phyloP scores from a whole-genome alignment of 352 stramenopile species.

The Phytophthora cryptogea region DNA sequence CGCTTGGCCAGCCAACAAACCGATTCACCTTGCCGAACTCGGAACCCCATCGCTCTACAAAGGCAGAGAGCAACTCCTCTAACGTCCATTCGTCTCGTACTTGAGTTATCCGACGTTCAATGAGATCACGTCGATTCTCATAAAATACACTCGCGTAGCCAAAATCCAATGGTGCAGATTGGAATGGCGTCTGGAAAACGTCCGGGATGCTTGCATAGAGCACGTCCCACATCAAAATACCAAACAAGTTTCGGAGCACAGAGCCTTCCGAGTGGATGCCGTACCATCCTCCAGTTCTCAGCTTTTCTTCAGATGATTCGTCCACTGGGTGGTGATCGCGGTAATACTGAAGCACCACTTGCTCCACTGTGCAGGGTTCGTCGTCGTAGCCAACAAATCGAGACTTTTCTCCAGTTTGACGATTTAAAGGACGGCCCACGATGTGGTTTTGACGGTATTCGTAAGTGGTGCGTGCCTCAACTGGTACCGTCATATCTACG shows the following conservation, averaged over 20 bases:
- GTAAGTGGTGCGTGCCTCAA: slow-evolving; percentile 19
- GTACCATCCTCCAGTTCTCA: slow-evolving; percentile 66
- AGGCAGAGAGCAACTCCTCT: slow-evolving; percentile 43
- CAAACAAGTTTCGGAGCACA: slow-evolving; percentile 76
- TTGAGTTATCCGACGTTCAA: slow-evolving; percentile 50
- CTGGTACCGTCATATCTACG: slow-evolving; percentile 14
- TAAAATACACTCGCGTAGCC: slow-evolving; percentile 66
- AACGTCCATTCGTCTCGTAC: slow-evolving; percentile 48
- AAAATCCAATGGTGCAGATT: slow-evolving; percentile 74
- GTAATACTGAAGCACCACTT: slow-evolving; percentile 85
- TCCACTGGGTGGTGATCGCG: slow-evolving; percentile 32
- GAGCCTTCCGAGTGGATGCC: slow-evolving; percentile 85
- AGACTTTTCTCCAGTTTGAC: slow-evolving; percentile 77
- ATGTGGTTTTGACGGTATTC: slow-evolving; percentile 57
- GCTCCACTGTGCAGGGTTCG: slow-evolving; percentile 82
- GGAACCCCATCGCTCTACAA: slow-evolving; percentile 41
- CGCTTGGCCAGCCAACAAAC: slow-evolving; percentile 64
- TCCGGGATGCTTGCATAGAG: slow-evolving; percentile 78
- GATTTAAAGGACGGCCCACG: slow-evolving; percentile 74
- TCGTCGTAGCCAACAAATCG: slow-evolving; percentile 89
- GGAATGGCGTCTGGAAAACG: slow-evolving; percentile 89
- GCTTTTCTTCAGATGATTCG: background rate
- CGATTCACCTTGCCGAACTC: slow-evolving; percentile 62
- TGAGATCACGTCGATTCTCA: slow-evolving; percentile 38
- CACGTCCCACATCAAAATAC: slow-evolving; percentile 89